These are phyloP conservation scores for Ascocoryne sarcoides DNA, from an alignment of 2,329 filamentous ascomycete species.

Conservation along the genomic window DNA sequence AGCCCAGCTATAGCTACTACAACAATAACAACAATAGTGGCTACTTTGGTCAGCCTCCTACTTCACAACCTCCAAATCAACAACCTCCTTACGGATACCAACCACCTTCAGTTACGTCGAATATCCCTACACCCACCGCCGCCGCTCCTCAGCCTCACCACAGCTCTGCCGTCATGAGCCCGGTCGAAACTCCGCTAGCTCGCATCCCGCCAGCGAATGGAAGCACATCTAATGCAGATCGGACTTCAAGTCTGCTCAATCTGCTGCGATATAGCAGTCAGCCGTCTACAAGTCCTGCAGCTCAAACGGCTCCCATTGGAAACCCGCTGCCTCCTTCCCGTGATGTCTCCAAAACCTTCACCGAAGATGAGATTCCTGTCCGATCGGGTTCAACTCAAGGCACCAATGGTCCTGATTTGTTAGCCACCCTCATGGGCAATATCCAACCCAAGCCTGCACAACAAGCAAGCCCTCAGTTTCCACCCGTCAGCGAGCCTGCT, in stretches of 20 bases:
- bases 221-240: slow-evolving; percentile 34
- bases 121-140: slow-evolving; percentile 46
- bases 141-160: slow-evolving; percentile 45
- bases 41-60: slow-evolving; percentile 22
- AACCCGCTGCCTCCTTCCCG: slow-evolving; percentile 24
- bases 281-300: slow-evolving; percentile 28
- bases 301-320: slow-evolving; percentile 20
- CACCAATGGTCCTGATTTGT: slow-evolving; percentile 22
- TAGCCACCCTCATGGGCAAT: slow-evolving; percentile 26
- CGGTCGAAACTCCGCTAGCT: slow-evolving; percentile 36
- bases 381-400: slow-evolving; percentile 12
- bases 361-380: slow-evolving; percentile 14
- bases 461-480: slow-evolving; percentile 18
- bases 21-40: slow-evolving; percentile 18
- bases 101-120: slow-evolving; percentile 48
- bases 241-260: slow-evolving; percentile 51
- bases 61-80: slow-evolving; percentile 11
- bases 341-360: slow-evolving; percentile 20
- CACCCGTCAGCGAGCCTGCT: slow-evolving; percentile 18
- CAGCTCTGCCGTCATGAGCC: slow-evolving; percentile 49
- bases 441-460: slow-evolving; percentile 19
- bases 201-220: slow-evolving; percentile 29
- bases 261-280: slow-evolving; percentile 58
- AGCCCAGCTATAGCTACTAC: slow-evolving; percentile 26
- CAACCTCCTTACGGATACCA: slow-evolving; percentile 35